A percentile compares a stretch with the other conserved stretches of the same genome.
Evolutionary conservation across 169 alveolate genomes (phyloP).

Genomic region (Plasmodium malariae): DNA sequence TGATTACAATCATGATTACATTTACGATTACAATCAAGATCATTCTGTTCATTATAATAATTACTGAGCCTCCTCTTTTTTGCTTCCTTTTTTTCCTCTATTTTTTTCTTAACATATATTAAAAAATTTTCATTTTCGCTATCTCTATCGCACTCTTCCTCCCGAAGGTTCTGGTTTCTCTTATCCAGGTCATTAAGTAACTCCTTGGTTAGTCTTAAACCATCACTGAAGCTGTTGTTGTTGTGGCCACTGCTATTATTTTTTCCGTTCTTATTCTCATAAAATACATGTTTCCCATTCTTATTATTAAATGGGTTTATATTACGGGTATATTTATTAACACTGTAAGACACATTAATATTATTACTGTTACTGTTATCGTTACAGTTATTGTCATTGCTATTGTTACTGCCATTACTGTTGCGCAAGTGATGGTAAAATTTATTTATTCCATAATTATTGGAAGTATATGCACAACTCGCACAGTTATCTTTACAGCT

Average conservation of each 20-base stretch:
- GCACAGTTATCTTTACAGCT: background rate
- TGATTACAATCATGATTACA: background rate
- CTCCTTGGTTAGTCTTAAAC: slow-evolving; percentile 55
- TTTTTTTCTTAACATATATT: slow-evolving; percentile 60
- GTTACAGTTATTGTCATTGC: background rate
- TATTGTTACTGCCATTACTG: background rate
- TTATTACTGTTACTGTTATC: background rate
- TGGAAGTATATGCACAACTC: background rate
- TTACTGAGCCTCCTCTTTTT: slow-evolving; percentile 2
- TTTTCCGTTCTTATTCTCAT: slow-evolving; percentile 10
- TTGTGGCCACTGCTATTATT: background rate
- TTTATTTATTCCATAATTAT: background rate
- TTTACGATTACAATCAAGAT: background rate
- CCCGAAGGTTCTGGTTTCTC: slow-evolving; percentile 27
- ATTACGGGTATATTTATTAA: slow-evolving; percentile 6
- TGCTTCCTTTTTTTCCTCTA: slow-evolving; percentile 49
- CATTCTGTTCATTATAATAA: background rate
- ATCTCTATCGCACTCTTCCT: slow-evolving; percentile 1
- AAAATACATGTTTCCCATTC: background rate
- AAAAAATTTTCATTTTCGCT: slow-evolving; percentile 43
- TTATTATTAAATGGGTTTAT: background rate
- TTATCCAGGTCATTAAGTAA: slow-evolving; percentile 42
- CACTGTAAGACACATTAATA: background rate
- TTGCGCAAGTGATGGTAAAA: background rate
- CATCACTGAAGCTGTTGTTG: background rate